phyloP scores from a whole-genome alignment of 2,329 filamentous ascomycete species.

The Gaeumannomyces tritici region DNA sequence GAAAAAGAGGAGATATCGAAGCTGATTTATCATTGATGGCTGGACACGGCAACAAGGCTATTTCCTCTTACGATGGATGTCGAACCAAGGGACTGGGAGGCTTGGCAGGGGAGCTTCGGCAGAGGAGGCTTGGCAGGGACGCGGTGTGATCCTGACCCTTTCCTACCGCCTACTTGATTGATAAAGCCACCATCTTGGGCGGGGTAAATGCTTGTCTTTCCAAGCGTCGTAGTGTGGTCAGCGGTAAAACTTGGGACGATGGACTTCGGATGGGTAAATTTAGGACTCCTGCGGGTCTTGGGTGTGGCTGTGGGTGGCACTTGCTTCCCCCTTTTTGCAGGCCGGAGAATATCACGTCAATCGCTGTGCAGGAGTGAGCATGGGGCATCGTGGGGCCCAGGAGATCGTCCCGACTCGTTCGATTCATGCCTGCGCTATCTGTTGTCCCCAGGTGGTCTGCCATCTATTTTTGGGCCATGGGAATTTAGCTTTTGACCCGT shows the following conservation, averaged over 20 bases:
- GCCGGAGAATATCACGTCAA: background rate
- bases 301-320: background rate
- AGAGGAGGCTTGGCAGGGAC: background rate
- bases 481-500: too few species aligned
- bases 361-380: background rate
- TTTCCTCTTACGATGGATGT: background rate
- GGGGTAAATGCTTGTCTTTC: too few species aligned
- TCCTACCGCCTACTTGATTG: background rate
- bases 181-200: too few species aligned
- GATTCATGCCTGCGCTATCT: background rate
- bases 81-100: background rate
- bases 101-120: background rate
- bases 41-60: too few species aligned
- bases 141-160: background rate
- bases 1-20: background rate
- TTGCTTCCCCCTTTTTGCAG: background rate
- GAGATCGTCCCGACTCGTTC: background rate
- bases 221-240: too few species aligned
- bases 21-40: background rate
- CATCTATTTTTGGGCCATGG: background rate
- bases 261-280: background rate
- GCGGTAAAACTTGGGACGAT: background rate
- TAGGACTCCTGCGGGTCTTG: background rate
- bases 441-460: too few species aligned
- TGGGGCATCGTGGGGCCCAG: background rate